Evolutionary conservation across 805 yeast species (phyloP), one percentile per base, ranked within the genome.

Genomic region (Starmera pachycereana): DNA sequence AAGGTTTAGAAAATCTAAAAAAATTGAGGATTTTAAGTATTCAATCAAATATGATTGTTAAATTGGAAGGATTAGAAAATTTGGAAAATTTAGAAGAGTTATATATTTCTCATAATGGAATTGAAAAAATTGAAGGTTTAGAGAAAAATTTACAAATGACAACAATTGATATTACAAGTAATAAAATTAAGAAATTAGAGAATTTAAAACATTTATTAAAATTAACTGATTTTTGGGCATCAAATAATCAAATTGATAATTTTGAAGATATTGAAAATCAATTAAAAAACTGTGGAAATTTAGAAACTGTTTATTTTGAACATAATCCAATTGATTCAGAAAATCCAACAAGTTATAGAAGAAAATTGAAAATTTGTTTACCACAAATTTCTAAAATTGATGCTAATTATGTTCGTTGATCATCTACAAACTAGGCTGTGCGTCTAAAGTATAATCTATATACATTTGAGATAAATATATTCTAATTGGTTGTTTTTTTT

Each of bases 211-310:
- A 83, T 49, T 69, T 92, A 42, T 58, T 48, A 1, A 53, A 79
- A n/a, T 67, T 92, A 42, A 88, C 96, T 8, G 99, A 92, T 60
- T 66, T 92, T 40, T 92, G 99, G 98, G 87, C 94, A 22, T 83
- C 96, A 0, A 74, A 76, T 52, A 92, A 90, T 59, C 60, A 73
- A 50, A 58, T 92, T 18, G 71, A 74, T 29, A 66, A 75, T 33
- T 89, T 84, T 59, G 76, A 78, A 29, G 80, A 86, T 38, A 63
- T 92, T 36, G 78, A 76, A 38, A 58, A 70, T 16, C 79, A 86
- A 54, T 68, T 92, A 44, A 76, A 78, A 12, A 63, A 65, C 32
- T 63, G 86, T 38, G 72, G 76, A 2, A 65, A 72, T 6, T 65
- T 92, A 39, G 95, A 87, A 38, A 87, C 96, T 0, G 95, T 92